Base-by-base conservation (phyloP, 768 basidiomycete genomes). In the Cubamyces lactineus region DNA sequence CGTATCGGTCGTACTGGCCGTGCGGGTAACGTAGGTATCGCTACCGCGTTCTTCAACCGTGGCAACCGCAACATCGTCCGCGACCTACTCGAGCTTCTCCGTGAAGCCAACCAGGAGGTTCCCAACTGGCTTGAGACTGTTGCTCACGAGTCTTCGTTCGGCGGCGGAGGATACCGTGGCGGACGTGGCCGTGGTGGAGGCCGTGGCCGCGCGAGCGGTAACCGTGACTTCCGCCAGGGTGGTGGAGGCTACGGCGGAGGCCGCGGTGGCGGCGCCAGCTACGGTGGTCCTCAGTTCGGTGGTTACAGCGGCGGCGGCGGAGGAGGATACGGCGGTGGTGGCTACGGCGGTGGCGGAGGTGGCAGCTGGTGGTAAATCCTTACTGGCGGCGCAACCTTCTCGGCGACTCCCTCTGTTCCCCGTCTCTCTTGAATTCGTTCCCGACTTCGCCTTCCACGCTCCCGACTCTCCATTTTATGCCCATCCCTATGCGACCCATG, bases 1-100 rank as follows among this genome's bases (percentile, higher is more conserved):
- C 95, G 94, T 71, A 96, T 96, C 70, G 94, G 94, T 81, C 91
- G 95, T 81, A 96, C 95, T 15, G 97, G 97, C 47, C 96, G 97
- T 85, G 97, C 97, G 9, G 97, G 97, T 52, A 99, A 99, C 81
- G 93, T 91, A 12, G 97, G 97, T 81, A 84, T 88, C 66, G 89
- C 91, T 24, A 99, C 97, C 15, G 94, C 96, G 5, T 98, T 99
- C 83, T 94, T 94, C 83, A 94, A 94, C 73, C 85, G 93, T 15
- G 90, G 91, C 56, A 98, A 97, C 80, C 89, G 88, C 74, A 91
- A 91, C 74, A 95, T 98, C 63, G 94, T 91, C 57, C 86, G 88
- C 59, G 96, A 97, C 69, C 82, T 99, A 47, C 79, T 99, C 53
- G 96, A 98, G 74, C 84, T 99, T 4, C 84, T 99, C 23, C 86